Base-by-base conservation (phyloP, 140 eudicot species). In the Anethum foeniculum region DNA sequence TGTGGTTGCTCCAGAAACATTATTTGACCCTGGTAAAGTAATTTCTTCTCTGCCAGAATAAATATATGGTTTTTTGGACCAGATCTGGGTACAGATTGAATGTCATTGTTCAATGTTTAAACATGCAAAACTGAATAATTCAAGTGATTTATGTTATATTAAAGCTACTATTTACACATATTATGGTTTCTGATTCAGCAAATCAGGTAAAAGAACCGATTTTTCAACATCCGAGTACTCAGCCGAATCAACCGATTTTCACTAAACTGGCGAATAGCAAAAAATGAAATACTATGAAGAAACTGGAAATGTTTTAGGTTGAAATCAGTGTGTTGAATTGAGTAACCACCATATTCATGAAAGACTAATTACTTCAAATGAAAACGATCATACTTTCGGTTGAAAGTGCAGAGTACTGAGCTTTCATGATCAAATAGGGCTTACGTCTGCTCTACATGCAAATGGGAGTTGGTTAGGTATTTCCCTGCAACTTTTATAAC, bases 11-110 rank as follows among this genome's bases (percentile, higher is more conserved):
- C 34, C 32, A 62, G 69, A 62, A 62, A 62, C 69, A 62, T 60
- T 62, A 62, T 62, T 62, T 62, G 69, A 62, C 69, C 69, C 69
- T 62, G 69, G 67, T 62, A 62, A 62, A 62, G 69, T 62, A n/a
- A 62, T 62, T 62, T 62, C 69, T 62, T 62, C 69, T 25, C 36
- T 62, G 69, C 69, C 69, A 25, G 69, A 62, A 23, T 62, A 25
- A n/a, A 62, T 62, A 62, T 62, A 10, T 62, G 69, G 69, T 62
- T 25, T 62, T 62, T 62, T 62, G 69, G 69, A 62, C 34, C 69
- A 62, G 34, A 62, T 62, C 15, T 62, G 69, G 28, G 36, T 5
- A 60, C 30, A 60, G 15, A 7, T 56, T 7, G 25, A 18, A 56
- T 56, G 2, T 23, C 65, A 0, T 12, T 13, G 18, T 47, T 46